Evolutionary conservation across 305 asterid species (phyloP).

Genomic region (Fraxinus greggii): DNA sequence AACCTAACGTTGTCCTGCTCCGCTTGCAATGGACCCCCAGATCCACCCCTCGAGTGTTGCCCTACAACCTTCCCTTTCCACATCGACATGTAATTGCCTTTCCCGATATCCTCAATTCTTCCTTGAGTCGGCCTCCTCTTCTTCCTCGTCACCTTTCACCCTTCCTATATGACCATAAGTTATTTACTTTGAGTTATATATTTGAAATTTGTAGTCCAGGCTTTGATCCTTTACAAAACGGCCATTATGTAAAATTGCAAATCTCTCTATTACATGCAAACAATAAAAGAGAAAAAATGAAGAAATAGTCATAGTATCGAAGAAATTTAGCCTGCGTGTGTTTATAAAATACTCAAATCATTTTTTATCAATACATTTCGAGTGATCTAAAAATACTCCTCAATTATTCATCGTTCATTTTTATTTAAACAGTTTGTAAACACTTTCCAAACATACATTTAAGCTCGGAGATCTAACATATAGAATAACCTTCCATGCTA

Average conservation of each 20-base stretch:
- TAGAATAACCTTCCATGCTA: background rate
- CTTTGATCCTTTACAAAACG: no score
- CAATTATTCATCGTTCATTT: no score
- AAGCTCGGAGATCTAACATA: background rate
- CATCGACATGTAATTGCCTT: background rate
- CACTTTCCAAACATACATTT: background rate
- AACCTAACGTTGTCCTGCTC: no score
- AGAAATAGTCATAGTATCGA: background rate
- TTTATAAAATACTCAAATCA: no score
- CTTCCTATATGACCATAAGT: no score
- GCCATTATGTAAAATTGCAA: background rate
- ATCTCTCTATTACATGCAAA: background rate
- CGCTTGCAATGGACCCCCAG: no score
- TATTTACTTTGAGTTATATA: no score
- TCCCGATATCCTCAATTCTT: background rate
- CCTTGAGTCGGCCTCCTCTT: no score
- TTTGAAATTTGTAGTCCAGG: no score
- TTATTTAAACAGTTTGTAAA: no score
- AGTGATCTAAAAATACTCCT: background rate
- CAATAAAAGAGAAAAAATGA: background rate
- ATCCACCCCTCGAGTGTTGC: no score
- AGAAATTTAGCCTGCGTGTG: background rate
- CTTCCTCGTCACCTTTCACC: no score
- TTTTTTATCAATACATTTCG: background rate
- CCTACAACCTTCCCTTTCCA: background rate